phyloP scores from a whole-genome alignment of 192 early-diverging fungal species.

The Rhizophagus prolifer region DNA sequence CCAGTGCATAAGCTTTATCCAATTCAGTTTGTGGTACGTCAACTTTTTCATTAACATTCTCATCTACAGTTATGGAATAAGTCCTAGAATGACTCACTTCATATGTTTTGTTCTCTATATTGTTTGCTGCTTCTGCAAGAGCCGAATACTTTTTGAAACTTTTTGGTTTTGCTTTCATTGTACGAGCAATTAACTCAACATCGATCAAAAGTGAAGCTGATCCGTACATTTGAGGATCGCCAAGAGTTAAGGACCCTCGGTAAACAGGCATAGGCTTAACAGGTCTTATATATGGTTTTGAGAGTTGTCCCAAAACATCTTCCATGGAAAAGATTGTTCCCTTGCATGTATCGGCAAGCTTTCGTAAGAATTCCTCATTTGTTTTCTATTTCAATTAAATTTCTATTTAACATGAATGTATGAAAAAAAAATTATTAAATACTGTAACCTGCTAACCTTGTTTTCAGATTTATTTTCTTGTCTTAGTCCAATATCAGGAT shows the following conservation, averaged over 20 bases:
- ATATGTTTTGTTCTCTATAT: conserved; percentile 37
- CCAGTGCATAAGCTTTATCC: conserved; percentile 65
- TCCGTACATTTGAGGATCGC: conserved; percentile 48
- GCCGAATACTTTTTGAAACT: conserved; percentile 66
- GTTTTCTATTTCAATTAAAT: conserved; percentile 27
- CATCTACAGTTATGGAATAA: conserved; percentile 35
- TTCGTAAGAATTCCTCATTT: conserved; percentile 57
- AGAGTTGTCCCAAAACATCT: conserved; percentile 50
- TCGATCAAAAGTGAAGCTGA: conserved; percentile 46
- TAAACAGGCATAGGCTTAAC: conserved; percentile 58
- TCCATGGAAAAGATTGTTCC: conserved; percentile 41
- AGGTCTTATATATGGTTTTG: conserved; percentile 49
- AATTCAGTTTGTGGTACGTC: conserved; percentile 51
- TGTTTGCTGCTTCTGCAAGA: conserved; percentile 44
- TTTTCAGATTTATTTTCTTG: conserved; percentile 31
- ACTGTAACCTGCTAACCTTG: conserved; percentile 19
- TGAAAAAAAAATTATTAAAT: background rate
- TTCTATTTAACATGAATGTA: background rate
- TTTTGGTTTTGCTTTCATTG: conserved; percentile 53
- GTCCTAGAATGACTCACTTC: conserved; percentile 38
- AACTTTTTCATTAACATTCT: conserved; percentile 31
- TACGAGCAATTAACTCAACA: conserved; percentile 58
- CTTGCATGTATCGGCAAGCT: conserved; percentile 35
- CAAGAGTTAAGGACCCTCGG: conserved; percentile 51
- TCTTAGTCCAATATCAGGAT: conserved; percentile 25